Conservation (phyloP, 2,329 filamentous ascomycete species). For the Colletotrichum tofieldiae region DNA sequence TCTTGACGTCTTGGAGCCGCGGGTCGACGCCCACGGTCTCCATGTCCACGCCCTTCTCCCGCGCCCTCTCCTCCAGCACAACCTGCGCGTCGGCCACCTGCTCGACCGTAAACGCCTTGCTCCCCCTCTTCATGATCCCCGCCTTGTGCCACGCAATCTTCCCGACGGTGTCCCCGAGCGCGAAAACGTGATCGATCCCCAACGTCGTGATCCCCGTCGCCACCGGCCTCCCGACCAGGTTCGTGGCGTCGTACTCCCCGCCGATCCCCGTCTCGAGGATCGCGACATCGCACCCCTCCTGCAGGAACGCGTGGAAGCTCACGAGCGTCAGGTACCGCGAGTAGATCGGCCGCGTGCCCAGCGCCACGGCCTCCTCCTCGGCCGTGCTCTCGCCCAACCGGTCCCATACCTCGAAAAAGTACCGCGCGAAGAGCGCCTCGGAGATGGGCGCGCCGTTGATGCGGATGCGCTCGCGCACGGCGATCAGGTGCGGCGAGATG, state of each 20-base stretch:
- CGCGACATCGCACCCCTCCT: conserved; percentile 82
- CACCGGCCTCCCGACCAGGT: conserved; percentile 72
- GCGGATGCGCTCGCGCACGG: conserved; percentile 87
- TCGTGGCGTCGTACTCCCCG: conserved; percentile 93
- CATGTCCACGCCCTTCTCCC: conserved; percentile 61
- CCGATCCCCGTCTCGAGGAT: conserved; percentile 96
- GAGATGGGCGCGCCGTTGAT: conserved; percentile 82
- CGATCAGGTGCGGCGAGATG: conserved; percentile 88
- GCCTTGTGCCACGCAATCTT: conserved; percentile 94
- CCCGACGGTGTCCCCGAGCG: conserved; percentile 84
- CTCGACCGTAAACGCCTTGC: conserved; percentile 54
- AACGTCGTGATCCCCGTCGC: conserved; percentile 84
- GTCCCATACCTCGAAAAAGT: conserved; percentile 91
- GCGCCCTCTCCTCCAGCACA: conserved; percentile 73
- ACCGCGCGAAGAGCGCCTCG: conserved; percentile 78
- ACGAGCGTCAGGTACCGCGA: conserved; percentile 93
- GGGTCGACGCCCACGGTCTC: conserved; percentile 41
- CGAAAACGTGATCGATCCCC: conserved; percentile 86
- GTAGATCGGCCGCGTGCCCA: conserved; percentile 85
- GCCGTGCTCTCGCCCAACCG: conserved; percentile 60
- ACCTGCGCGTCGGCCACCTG: conserved; percentile 56
- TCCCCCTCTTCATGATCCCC: conserved; percentile 83
- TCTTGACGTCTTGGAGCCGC: conserved; percentile 61
- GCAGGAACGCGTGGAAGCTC: conserved; percentile 86
- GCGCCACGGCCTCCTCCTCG: conserved; percentile 64